phyloP scores from a whole-genome alignment of 2,329 filamentous ascomycete genomes.

The Aspergillus fijiensis region DNA sequence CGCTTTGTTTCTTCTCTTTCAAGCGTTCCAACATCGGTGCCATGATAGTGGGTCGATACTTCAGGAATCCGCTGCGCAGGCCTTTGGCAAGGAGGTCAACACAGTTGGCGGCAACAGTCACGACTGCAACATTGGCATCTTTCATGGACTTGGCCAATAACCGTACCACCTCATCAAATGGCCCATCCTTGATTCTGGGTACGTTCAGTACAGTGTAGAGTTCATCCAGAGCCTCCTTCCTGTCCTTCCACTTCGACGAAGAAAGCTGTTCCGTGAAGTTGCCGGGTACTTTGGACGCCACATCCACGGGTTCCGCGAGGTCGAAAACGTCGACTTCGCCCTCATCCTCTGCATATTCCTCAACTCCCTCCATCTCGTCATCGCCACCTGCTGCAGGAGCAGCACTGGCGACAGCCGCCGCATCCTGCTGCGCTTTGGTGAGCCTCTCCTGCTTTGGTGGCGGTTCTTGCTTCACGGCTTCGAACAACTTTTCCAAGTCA shows the following conservation, averaged over 20 bases:
- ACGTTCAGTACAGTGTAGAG: slow-evolving; percentile 75
- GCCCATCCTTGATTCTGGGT: slow-evolving; percentile 85
- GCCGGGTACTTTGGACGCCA: slow-evolving; percentile 75
- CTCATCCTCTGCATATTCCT: slow-evolving; percentile 57
- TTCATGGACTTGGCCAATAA: slow-evolving; percentile 96
- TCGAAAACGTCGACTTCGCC: slow-evolving; percentile 78
- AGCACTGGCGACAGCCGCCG: slow-evolving; percentile 67
- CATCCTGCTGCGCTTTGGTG: slow-evolving; percentile 84
- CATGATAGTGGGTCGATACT: slow-evolving; percentile 78
- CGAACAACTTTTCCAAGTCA: slow-evolving; percentile 90
- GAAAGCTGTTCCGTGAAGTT: slow-evolving; percentile 80
- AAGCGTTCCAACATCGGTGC: slow-evolving; percentile 89
- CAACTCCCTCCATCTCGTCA: slow-evolving; percentile 58
- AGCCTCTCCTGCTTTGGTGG: slow-evolving; percentile 87
- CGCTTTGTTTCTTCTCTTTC: slow-evolving; percentile 93
- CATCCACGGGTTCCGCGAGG: slow-evolving; percentile 82
- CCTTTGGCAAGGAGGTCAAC: slow-evolving; percentile 87
- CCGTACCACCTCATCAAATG: slow-evolving; percentile 80
- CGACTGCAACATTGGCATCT: slow-evolving; percentile 94
- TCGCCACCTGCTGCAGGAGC: slow-evolving; percentile 56
- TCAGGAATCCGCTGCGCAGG: slow-evolving; percentile 72
- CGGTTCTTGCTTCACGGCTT: slow-evolving; percentile 84
- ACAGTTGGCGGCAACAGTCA: slow-evolving; percentile 88
- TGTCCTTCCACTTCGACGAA: slow-evolving; percentile 97
- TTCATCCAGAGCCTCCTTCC: slow-evolving; percentile 89